These are phyloP conservation scores for Plenodomus biglobosus DNA, from an alignment of 2,329 filamentous ascomycete genomes.

Conservation along the genomic window DNA sequence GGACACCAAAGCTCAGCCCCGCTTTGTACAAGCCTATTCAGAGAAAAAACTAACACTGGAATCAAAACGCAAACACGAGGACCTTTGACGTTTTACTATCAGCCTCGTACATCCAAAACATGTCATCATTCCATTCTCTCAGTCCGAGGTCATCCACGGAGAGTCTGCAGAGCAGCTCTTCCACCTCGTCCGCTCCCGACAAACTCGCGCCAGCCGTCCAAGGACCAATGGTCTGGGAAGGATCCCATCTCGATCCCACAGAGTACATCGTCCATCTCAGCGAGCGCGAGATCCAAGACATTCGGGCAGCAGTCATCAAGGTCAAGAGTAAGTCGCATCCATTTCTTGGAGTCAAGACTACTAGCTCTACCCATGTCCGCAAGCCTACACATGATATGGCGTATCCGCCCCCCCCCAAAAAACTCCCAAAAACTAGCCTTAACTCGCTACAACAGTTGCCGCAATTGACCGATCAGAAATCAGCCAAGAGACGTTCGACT, in stretches of 20 bases:
- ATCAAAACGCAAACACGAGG: too few species aligned
- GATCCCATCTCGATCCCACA: slow-evolving; percentile 25
- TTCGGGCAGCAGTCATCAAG: slow-evolving; percentile 37
- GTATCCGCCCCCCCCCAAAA: too few species aligned
- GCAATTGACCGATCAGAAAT: slow-evolving; percentile 24
- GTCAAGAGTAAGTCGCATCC: slow-evolving; percentile 31
- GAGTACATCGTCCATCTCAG: slow-evolving; percentile 34
- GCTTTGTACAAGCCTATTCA: background rate
- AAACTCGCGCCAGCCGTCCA: slow-evolving; percentile 30
- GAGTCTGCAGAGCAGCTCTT: slow-evolving; percentile 34
- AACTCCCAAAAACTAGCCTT: too few species aligned
- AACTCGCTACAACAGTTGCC: too few species aligned
- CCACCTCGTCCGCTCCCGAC: slow-evolving; percentile 30
- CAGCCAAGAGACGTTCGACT: slow-evolving; percentile 26
- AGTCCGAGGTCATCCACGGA: slow-evolving; percentile 36
- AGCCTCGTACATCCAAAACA: too few species aligned
- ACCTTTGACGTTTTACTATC: too few species aligned
- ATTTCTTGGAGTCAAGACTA: background rate
- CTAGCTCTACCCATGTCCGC: background rate
- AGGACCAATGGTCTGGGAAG: slow-evolving; percentile 41
- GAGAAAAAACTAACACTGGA: background rate
- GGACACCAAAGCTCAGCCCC: background rate
- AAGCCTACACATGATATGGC: too few species aligned
- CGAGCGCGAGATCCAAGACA: slow-evolving; percentile 28
- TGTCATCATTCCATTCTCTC: slow-evolving; percentile 21